Evolutionary conservation across 73 alveolate genomes (phyloP).

Genomic region (Tetrahymena thermophila): DNA sequence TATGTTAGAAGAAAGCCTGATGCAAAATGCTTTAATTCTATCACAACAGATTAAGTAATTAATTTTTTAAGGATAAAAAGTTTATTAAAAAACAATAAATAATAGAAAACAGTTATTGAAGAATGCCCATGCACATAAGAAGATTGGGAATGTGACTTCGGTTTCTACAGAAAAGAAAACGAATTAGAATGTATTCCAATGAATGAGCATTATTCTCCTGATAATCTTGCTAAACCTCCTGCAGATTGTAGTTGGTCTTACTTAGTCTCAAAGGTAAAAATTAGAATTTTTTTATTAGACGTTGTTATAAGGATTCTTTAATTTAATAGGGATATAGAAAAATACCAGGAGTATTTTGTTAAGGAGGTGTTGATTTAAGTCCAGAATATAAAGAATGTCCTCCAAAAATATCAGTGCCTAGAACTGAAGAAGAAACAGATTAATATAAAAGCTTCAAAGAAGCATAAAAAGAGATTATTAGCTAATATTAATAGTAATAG

Average conservation of each 20-base stretch:
- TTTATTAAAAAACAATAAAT: neutral
- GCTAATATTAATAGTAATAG: neutral
- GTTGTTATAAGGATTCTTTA: neutral
- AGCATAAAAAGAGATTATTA: neutral
- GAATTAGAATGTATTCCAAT: slow-evolving; percentile 48
- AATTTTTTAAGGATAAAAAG: slow-evolving; percentile 16
- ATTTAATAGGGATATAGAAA: slow-evolving; percentile 71
- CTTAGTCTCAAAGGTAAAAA: neutral
- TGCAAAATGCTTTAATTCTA: slow-evolving; percentile 73
- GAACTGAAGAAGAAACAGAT: neutral
- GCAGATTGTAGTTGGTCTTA: slow-evolving; percentile 51
- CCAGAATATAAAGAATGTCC: neutral
- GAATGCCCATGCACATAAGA: slow-evolving; percentile 78
- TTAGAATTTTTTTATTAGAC: neutral
- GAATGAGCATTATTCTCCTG: slow-evolving; percentile 12
- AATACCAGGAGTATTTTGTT: slow-evolving; percentile 76
- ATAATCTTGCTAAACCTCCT: slow-evolving; percentile 49
- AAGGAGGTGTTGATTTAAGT: slow-evolving; percentile 50
- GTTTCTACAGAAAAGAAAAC: slow-evolving; percentile 54
- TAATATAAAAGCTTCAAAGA: neutral
- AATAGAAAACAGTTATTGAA: slow-evolving; percentile 52
- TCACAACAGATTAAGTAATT: slow-evolving; percentile 7
- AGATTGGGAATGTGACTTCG: slow-evolving; percentile 89
- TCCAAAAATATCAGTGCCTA: neutral
- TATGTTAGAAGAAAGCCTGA: slow-evolving; percentile 78